These are phyloP conservation scores for Bombardia bombarda DNA, from an alignment of 495 filamentous ascomycete genomes.

Conservation along the genomic window DNA sequence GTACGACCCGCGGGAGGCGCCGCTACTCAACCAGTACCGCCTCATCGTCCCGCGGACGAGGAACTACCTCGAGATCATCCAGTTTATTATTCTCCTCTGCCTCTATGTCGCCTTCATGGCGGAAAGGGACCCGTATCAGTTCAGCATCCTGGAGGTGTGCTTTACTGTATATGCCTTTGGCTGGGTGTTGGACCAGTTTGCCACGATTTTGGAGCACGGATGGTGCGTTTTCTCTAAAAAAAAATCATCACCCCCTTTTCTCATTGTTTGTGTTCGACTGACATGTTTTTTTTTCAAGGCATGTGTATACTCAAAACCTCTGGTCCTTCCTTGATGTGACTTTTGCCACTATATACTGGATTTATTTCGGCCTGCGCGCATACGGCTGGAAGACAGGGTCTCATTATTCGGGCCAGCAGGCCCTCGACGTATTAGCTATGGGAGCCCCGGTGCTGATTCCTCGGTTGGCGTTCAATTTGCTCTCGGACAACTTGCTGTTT, in stretches of 20 bases:
- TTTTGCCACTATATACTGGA: conserved; percentile 53
- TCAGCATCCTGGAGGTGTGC: conserved; percentile 46
- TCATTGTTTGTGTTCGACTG: conserved; percentile 2
- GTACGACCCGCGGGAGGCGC: conserved; percentile 57
- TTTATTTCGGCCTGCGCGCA: conserved; percentile 53
- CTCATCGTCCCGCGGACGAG: conserved; percentile 62
- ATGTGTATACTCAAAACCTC: conserved; percentile 68
- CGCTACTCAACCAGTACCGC: conserved; percentile 66
- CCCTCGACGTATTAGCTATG: conserved; percentile 60
- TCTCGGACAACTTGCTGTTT: conserved; percentile 68
- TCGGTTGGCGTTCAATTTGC: conserved; percentile 64
- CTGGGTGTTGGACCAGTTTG: conserved; percentile 68
- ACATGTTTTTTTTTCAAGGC: conserved; percentile 35
- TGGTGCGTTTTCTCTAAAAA: conserved; percentile 45
- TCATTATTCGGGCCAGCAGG: conserved; percentile 38
- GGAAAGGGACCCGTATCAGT: conserved; percentile 39
- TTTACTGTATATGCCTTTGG: conserved; percentile 60
- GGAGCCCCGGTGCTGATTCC: conserved; percentile 63
- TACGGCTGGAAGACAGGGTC: conserved; percentile 40
- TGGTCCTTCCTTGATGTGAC: conserved; percentile 72
- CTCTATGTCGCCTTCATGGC: conserved; percentile 59
- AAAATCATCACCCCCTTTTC: not conserved
- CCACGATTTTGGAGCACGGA: conserved; percentile 62
- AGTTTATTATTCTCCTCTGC: conserved; percentile 55
- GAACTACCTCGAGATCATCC: conserved; percentile 57